Conservation (phyloP, 257 asterid genomes). For the Solanum neorickii region DNA sequence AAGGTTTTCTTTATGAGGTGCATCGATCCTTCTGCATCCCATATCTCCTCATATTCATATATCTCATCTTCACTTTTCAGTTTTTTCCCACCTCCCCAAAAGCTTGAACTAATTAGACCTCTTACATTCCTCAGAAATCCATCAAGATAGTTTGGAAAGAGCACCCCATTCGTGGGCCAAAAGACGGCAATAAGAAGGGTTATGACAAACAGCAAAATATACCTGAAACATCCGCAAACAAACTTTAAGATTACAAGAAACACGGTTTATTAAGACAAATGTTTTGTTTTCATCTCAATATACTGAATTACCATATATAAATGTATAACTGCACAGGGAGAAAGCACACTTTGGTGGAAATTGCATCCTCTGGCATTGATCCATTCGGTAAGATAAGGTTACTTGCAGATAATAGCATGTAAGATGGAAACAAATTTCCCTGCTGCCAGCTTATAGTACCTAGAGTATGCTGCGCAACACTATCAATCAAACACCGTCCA, state of each 20-base stretch:
- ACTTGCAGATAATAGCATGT: constrained; percentile 75
- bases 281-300: neutral
- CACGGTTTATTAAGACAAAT: neutral
- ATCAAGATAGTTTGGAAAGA: constrained; percentile 26
- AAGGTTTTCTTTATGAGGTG: constrained; percentile 74
- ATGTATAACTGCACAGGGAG: constrained; percentile 74
- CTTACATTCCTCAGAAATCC: constrained; percentile 21
- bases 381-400: constrained; percentile 25
- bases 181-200: constrained; percentile 49
- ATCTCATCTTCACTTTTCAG: constrained; percentile 79
- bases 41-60: constrained; percentile 76
- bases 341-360: constrained; percentile 66
- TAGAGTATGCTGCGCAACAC: constrained; percentile 70
- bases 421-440: constrained; percentile 88
- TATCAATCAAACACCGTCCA: constrained; percentile 15
- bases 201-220: constrained; percentile 51
- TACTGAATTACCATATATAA: constrained; percentile 57
- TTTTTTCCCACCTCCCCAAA: constrained; percentile 32
- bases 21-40: constrained; percentile 98
- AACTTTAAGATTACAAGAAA: neutral
- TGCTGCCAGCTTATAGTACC: constrained; percentile 99
- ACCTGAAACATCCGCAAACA: constrained; percentile 41
- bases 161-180: constrained; percentile 59
- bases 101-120: constrained; percentile 20
- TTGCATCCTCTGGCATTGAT: constrained; percentile 21